These are phyloP conservation scores for Calendula officinalis DNA, from an alignment of 129 eudicot genomes.

Conservation along the genomic window DNA sequence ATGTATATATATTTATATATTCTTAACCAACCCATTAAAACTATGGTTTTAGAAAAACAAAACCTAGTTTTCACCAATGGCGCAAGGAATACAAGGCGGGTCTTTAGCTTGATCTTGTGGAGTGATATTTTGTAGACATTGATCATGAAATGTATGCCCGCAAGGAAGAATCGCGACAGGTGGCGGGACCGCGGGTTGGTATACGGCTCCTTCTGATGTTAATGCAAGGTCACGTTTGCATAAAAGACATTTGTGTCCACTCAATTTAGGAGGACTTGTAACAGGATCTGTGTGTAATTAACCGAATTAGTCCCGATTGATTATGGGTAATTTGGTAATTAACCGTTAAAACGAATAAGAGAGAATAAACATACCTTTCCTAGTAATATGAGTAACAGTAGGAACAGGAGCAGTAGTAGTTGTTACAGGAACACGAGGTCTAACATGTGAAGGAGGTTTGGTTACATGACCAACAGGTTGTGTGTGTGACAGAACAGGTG, in stretches of 20 bases:
- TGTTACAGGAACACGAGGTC: conserved; percentile 7
- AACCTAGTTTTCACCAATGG: conserved; percentile 50
- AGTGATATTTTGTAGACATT: conserved; percentile 61
- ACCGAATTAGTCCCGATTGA: not conserved
- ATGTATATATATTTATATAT: not conserved
- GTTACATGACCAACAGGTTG: conserved; percentile 6
- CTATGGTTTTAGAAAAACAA: not conserved
- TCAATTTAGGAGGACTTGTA: conserved; percentile 28
- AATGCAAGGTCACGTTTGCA: conserved; percentile 71
- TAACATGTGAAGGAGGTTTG: conserved; percentile 4
- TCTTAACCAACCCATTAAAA: conserved; percentile 5
- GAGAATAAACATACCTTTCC: conserved; percentile 43
- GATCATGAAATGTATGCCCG: conserved; percentile 78
- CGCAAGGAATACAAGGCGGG: conserved; percentile 93
- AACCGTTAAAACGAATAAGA: not conserved
- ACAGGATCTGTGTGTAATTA: conserved; percentile 39
- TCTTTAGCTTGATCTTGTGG: conserved; percentile 54
- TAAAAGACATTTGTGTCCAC: conserved; percentile 50
- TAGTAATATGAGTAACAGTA: conserved; percentile 32
- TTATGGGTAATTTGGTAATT: no score
- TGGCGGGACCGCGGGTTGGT: conserved; percentile 52
- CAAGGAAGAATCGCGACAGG: conserved; percentile 75
- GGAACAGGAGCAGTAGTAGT: conserved; percentile 26
- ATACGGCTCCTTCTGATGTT: conserved; percentile 55
- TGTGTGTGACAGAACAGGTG: conserved; percentile 12